Percentiles rank a stretch among this genome's conserved stretches.
phyloP scores from a whole-genome alignment of 2,329 filamentous ascomycete species.

The Cercospora sp. region DNA sequence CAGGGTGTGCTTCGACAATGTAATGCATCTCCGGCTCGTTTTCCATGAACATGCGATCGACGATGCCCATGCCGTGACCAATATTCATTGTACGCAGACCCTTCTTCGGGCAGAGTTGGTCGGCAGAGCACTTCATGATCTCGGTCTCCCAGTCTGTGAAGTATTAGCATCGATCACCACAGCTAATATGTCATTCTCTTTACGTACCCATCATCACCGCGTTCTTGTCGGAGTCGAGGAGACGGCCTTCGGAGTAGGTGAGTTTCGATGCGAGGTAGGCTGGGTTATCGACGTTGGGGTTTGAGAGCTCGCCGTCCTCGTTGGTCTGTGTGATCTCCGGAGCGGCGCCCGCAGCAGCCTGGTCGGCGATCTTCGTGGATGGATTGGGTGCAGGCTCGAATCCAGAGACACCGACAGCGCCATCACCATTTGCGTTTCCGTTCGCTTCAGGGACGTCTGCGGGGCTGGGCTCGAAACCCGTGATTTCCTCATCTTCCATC shows the following conservation, averaged over 20 bases:
- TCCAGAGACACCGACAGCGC: conserved; percentile 29
- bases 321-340: conserved; percentile 32
- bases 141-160: conserved; percentile 55
- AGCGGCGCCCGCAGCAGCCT: conserved; percentile 23
- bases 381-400: conserved; percentile 38
- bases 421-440: conserved; percentile 25
- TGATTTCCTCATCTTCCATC: conserved; percentile 40
- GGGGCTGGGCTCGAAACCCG: conserved; percentile 38
- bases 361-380: conserved; percentile 34
- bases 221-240: conserved; percentile 52
- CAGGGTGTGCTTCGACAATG: conserved; percentile 55
- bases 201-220: conserved; percentile 46
- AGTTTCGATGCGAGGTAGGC: conserved; percentile 51
- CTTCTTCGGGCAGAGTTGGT: conserved; percentile 42
- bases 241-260: conserved; percentile 49
- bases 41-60: conserved; percentile 50
- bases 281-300: conserved; percentile 47
- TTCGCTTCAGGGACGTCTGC: conserved; percentile 22
- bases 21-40: conserved; percentile 49
- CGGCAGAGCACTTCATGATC: conserved; percentile 50
- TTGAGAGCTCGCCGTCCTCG: conserved; percentile 35
- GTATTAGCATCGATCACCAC: neutral
- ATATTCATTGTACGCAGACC: conserved; percentile 52
- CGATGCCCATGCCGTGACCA: conserved; percentile 54
- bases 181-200: neutral